These are phyloP conservation scores for Cylindrotheca closterium DNA, from an alignment of 108 stramenopile species.

Conservation along the genomic window DNA sequence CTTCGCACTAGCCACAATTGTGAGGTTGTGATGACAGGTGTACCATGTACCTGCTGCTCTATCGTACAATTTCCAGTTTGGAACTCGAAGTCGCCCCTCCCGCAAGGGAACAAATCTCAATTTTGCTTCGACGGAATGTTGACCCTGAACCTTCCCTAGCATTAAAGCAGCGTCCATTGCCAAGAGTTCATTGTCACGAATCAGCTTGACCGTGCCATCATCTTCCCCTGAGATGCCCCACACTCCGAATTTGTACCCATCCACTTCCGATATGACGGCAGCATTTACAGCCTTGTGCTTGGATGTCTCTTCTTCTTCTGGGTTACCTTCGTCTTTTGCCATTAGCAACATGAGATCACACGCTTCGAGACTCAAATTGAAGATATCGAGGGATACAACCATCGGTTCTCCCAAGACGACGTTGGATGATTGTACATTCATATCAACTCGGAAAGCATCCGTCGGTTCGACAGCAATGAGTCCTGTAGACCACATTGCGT, in stretches of 20 bases:
- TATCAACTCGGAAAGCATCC: conserved; percentile 76
- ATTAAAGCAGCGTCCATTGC: conserved; percentile 78
- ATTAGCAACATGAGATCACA: conserved; percentile 74
- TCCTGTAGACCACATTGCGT: conserved; percentile 75
- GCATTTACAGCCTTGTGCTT: conserved; percentile 50
- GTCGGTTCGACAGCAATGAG: conserved; percentile 70
- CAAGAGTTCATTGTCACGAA: conserved; percentile 70
- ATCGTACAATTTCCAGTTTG: conserved; percentile 76
- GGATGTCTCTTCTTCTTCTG: conserved; percentile 8
- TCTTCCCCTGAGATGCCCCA: conserved; percentile 72
- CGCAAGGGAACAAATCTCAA: conserved; percentile 76
- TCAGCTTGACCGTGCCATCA: conserved; percentile 61
- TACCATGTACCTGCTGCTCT: conserved; percentile 64
- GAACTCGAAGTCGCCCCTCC: conserved; percentile 69
- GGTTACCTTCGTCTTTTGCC: conserved; percentile 59
- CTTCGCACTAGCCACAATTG: conserved; percentile 71
- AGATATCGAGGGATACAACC: conserved; percentile 58
- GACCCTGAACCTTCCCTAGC: conserved; percentile 77
- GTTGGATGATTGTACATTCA: conserved; percentile 35
- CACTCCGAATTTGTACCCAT: conserved; percentile 78
- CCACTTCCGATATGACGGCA: conserved; percentile 68
- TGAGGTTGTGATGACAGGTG: conserved; percentile 62
- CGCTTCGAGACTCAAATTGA: conserved; percentile 69
- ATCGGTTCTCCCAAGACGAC: conserved; percentile 66
- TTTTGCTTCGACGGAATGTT: conserved; percentile 72